Evolutionary conservation across 2,329 filamentous ascomycete species (phyloP), one percentile per base, ranked within the genome.

Genomic region (Aspergillus felis): DNA sequence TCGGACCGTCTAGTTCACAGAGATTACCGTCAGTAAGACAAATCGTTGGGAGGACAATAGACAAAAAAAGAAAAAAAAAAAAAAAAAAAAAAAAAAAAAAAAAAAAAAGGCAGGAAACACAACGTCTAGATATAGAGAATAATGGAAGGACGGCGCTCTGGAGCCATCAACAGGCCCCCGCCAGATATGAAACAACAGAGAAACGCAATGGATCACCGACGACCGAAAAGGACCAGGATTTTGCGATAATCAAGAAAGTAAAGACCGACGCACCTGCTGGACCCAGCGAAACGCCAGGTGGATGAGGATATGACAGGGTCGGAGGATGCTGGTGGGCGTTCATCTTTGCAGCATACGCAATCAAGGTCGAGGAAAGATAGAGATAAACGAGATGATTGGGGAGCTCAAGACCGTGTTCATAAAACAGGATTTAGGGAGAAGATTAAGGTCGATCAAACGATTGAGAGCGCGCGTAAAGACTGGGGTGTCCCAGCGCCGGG

Each of bases 201-300:
- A 35, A 51, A 57, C 44, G 24, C 24, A 47, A 9, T 24, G 8
- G n/a, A 46, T 46, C 42, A 14, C 20, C 42, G 10, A 47, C 52
- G 32, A 46, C 38, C 38, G 41, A 51, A 46, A 32, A 51, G 35
- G 55, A 51, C 48, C 42, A 57, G 49, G 51, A 51, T 46, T 51
- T 57, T 41, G 48, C 53, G 49, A 50, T 25, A 32, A 50, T 47
- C 50, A 50, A 20, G 57, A 55, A 49, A 50, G 51, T 38, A 56
- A 62, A 51, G 52, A 49, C 59, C 68, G 66, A 73, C 71, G 68
- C 63, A 73, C 71, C 69, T 70, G 66, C 65, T 56, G 65, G 64
- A 51, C 64, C 66, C 64, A 71, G 63, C 61, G 69, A 67, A 52
- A 70, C 63, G 64, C 69, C 66, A 57, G 69, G 67, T 63, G 68